Evolutionary conservation across 345 rosid genomes (phyloP).

Genomic region (Tarenaya hassleriana): DNA sequence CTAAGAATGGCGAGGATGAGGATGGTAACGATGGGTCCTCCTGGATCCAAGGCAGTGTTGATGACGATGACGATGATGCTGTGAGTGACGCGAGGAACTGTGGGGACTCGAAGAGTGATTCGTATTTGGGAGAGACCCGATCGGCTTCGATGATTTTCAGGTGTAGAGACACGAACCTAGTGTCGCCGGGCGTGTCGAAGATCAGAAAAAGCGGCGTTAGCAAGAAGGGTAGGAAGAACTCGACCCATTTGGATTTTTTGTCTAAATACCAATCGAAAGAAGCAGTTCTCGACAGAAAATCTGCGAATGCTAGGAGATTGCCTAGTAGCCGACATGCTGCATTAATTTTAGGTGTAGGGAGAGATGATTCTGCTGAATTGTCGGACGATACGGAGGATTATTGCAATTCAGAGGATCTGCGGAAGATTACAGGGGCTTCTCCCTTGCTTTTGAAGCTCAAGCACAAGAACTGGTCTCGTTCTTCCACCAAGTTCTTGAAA

Average conservation of each 20-base stretch:
- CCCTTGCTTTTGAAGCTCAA: constrained; percentile 59
- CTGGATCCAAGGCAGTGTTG: constrained; percentile 45
- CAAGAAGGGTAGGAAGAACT: constrained; percentile 46
- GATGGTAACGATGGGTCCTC: constrained; percentile 43
- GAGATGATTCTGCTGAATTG: constrained; percentile 42
- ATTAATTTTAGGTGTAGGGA: constrained; percentile 36
- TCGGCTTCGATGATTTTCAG: constrained; percentile 47
- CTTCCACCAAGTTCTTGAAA: constrained; percentile 53
- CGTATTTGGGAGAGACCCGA: constrained; percentile 34
- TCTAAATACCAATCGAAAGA: constrained; percentile 46
- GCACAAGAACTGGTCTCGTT: constrained; percentile 54
- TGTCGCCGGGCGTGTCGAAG: constrained; percentile 31
- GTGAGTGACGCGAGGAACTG: constrained; percentile 65
- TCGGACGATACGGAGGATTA: constrained; percentile 70
- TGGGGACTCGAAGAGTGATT: constrained; percentile 51
- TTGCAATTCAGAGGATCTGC: constrained; percentile 50
- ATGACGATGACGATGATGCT: constrained; percentile 37
- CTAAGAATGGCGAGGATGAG: constrained; percentile 30
- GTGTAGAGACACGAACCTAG: constrained; percentile 56
- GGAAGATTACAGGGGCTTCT: constrained; percentile 48
- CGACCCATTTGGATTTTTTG: constrained; percentile 37
- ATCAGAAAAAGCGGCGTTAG: constrained; percentile 30
- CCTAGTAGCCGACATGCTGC: constrained; percentile 35
- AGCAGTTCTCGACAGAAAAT: constrained; percentile 25
- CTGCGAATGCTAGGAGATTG: constrained; percentile 29